Conservation (phyloP, 2,329 filamentous ascomycete species). For the Diaporthe destruens region DNA sequence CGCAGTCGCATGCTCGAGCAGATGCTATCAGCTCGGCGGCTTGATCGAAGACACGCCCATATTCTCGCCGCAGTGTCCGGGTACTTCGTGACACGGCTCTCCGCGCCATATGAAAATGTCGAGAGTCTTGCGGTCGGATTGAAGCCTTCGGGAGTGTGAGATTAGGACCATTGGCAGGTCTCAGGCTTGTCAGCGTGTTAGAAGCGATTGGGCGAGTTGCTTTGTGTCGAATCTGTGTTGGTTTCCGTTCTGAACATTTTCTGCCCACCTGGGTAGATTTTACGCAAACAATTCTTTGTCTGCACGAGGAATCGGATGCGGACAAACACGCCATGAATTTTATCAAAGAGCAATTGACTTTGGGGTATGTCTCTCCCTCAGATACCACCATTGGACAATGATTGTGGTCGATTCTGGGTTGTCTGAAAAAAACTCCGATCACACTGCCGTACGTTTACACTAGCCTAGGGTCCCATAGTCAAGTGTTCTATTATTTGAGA, state of each 20-base stretch:
- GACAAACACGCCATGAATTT: background rate
- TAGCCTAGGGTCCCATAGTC: too few species aligned
- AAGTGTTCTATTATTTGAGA: background rate
- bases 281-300: background rate
- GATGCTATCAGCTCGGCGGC: background rate
- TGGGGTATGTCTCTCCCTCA: background rate
- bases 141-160: background rate
- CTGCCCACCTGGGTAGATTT: background rate
- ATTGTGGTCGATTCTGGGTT: background rate
- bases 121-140: too few species aligned
- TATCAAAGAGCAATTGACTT: background rate
- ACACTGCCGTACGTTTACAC: background rate
- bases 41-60: background rate
- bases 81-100: background rate
- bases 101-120: background rate
- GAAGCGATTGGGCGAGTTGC: background rate
- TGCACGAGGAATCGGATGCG: background rate
- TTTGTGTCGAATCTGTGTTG: background rate
- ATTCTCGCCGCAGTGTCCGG: background rate
- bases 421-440: too few species aligned
- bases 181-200: background rate
- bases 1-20: background rate
- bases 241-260: background rate
- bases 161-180: background rate
- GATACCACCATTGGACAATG: background rate